Evolutionary conservation across 331 rosid genomes (phyloP).

Genomic region (Quercus tomentella): DNA sequence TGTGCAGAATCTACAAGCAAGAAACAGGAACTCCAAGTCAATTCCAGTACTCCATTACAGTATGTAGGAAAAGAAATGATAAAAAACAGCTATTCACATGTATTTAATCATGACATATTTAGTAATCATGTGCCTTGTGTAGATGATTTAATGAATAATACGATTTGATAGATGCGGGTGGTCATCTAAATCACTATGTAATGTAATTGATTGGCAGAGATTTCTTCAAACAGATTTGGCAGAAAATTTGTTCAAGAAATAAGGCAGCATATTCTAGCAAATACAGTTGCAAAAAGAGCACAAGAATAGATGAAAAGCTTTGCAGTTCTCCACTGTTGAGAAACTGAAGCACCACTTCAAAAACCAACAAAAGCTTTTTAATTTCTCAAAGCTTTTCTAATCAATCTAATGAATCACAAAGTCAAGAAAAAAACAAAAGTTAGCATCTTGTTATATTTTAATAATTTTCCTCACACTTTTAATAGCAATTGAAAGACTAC

Average conservation of each 20-base stretch:
- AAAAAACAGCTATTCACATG: neutral
- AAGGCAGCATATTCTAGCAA: too few relatives aligned
- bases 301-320: neutral
- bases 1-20: conserved; percentile 43
- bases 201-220: too few relatives aligned
- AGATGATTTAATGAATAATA: too few relatives aligned
- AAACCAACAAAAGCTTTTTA: neutral
- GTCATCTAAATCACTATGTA: too few relatives aligned
- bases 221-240: too few relatives aligned
- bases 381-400: neutral
- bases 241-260: too few relatives aligned
- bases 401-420: neutral
- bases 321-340: neutral
- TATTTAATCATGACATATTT: neutral
- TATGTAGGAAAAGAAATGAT: neutral
- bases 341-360: neutral
- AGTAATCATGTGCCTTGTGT: too few relatives aligned
- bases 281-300: neutral
- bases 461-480: neutral
- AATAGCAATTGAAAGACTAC: neutral
- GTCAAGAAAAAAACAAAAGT: neutral
- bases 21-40: conserved; percentile 14
- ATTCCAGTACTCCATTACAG: conserved; percentile 2
- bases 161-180: too few relatives aligned
- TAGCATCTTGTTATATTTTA: neutral